Evolutionary conservation across 768 basidiomycete species (phyloP).

Genomic region (Sistotremastrum suecicum): DNA sequence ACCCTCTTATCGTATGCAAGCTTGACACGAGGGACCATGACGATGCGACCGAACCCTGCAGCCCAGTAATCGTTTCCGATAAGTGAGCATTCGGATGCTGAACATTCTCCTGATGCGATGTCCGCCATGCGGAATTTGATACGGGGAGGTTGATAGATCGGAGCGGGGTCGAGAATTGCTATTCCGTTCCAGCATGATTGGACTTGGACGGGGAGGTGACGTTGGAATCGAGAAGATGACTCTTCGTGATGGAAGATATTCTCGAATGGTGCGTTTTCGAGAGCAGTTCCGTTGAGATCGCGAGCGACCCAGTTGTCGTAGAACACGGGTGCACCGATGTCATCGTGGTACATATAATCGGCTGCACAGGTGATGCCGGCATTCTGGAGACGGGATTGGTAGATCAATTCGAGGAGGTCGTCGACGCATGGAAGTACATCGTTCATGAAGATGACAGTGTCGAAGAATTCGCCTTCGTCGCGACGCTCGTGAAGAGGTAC

Average conservation of each 20-base stretch:
- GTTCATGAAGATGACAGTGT: conserved; percentile 98
- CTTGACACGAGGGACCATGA: conserved; percentile 97
- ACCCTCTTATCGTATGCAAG: conserved; percentile 95
- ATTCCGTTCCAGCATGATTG: conserved; percentile 99
- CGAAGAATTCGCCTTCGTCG: conserved; percentile 91
- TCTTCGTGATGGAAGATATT: conserved; percentile 75
- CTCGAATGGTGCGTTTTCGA: conserved; percentile 97
- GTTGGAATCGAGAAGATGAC: conserved; percentile 71
- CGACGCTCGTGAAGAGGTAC: conserved; percentile 90
- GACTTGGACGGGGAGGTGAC: conserved; percentile 88
- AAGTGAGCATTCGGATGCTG: conserved; percentile 87
- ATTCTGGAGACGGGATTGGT: conserved; percentile 85
- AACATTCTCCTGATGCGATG: conserved; percentile 80
- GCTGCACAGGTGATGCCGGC: conserved; percentile 97
- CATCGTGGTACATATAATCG: conserved; percentile 99
- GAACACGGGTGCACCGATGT: conserved; percentile 85
- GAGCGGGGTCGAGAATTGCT: conserved; percentile 88
- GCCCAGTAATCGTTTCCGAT: conserved; percentile 99
- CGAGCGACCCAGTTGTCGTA: conserved; percentile 99
- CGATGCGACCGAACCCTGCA: conserved; percentile 86
- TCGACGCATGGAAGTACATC: conserved; percentile 97
- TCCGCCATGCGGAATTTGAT: conserved; percentile 93
- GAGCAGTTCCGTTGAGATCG: conserved; percentile 95
- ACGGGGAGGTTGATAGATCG: conserved; percentile 84
- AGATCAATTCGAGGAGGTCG: conserved; percentile 94